phyloP scores from a whole-genome alignment of 352 stramenopile genomes.

The Globisporangium cylindrosporum region DNA sequence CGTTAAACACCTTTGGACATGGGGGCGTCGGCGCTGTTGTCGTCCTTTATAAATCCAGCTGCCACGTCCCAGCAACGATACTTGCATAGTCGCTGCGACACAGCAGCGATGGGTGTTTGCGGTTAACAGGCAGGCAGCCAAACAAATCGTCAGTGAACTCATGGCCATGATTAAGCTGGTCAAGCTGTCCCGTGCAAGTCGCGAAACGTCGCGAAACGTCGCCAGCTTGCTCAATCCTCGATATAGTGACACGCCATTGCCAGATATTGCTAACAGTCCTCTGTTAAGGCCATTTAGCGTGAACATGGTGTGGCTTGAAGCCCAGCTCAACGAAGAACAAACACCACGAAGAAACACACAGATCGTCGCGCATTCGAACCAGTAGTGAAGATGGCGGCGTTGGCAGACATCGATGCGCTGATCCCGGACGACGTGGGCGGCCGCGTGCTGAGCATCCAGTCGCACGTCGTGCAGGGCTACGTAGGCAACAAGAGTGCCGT shows the following conservation, averaged over 20 bases:
- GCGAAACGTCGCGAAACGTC: neutral
- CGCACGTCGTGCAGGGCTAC: constrained; percentile 85
- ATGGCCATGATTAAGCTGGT: neutral
- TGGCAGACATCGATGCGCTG: constrained; percentile 10
- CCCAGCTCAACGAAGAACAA: neutral
- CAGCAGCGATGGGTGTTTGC: neutral
- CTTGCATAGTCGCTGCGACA: neutral
- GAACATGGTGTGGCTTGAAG: neutral
- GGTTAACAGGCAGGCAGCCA: neutral
- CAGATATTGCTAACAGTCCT: neutral
- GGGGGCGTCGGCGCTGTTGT: neutral
- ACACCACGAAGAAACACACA: neutral
- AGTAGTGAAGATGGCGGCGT: neutral
- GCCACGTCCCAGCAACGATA: neutral
- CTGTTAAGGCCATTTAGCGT: neutral
- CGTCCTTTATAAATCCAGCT: neutral
- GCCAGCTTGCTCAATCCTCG: neutral
- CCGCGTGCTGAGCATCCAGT: constrained; percentile 86
- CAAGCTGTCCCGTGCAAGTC: neutral
- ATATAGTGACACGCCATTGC: neutral
- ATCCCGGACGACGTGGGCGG: constrained; percentile 35
- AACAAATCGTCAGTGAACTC: neutral
- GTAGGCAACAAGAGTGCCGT: constrained; percentile 87
- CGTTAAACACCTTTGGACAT: neutral
- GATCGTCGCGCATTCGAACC: neutral